These are phyloP conservation scores for Bromus sterilis DNA, from an alignment of 176 grass and related monocot genomes.

Conservation along the genomic window DNA sequence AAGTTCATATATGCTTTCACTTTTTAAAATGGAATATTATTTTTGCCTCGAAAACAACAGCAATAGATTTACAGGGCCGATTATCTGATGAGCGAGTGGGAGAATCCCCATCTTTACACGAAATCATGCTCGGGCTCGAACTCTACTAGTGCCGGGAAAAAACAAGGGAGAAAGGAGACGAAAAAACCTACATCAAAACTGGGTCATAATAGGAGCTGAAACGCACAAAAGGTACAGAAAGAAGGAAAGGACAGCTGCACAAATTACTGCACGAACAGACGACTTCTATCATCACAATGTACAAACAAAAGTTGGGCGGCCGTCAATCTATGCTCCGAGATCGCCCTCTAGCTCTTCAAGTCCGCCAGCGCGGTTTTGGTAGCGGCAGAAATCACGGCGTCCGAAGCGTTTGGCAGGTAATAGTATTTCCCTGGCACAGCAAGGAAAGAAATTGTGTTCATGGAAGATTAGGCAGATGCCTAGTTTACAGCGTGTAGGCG, in stretches of 20 bases:
- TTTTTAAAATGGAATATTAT: not conserved
- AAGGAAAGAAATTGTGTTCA: not conserved
- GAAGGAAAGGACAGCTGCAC: slow-evolving; percentile 6
- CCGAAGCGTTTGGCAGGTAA: slow-evolving; percentile 96
- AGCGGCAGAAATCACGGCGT: slow-evolving; percentile 82
- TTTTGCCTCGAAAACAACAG: not conserved
- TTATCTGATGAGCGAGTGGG: not conserved
- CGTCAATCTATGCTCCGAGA: not conserved
- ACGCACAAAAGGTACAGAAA: not conserved
- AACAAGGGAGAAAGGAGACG: not conserved
- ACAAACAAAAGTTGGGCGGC: not conserved
- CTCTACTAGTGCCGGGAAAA: not conserved
- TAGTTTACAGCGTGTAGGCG: not conserved
- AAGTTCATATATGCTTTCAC: no score
- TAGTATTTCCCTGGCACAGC: slow-evolving; percentile 85
- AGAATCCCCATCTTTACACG: not conserved
- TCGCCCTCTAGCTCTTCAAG: slow-evolving; percentile 59
- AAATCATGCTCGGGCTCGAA: not conserved
- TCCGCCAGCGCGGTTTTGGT: slow-evolving; percentile 76
- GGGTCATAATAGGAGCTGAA: not conserved
- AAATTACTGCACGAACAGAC: not conserved
- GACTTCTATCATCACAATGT: not conserved
- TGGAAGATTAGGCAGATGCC: not conserved
- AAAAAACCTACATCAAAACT: slow-evolving; percentile 25
- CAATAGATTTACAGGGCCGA: slow-evolving; percentile 13